These are phyloP conservation scores for Colletotrichum tofieldiae DNA, from an alignment of 2,329 filamentous ascomycete genomes.

Conservation along the genomic window DNA sequence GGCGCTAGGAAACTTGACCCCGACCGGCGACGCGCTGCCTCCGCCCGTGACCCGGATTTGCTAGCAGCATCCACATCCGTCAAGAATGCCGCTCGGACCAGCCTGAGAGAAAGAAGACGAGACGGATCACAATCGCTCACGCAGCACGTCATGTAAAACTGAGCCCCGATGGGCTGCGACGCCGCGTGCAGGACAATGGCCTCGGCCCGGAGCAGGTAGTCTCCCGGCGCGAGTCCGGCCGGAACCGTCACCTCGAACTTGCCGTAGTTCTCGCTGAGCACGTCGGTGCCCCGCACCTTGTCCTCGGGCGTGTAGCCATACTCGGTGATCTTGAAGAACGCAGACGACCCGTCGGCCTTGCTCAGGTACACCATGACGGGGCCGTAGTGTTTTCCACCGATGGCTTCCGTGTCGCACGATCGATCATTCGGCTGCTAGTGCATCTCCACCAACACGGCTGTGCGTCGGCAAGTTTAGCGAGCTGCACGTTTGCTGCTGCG, in stretches of 20 bases:
- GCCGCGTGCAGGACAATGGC: constrained; percentile 61
- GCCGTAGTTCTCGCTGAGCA: constrained; percentile 32
- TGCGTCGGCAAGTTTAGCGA: not conserved
- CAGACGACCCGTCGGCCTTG: constrained; percentile 60
- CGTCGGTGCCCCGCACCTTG: constrained; percentile 20
- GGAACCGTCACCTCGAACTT: constrained; percentile 50
- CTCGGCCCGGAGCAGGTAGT: constrained; percentile 62
- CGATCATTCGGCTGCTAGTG: constrained; percentile 58
- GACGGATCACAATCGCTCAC: constrained; percentile 47
- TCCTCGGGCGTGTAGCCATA: constrained; percentile 49
- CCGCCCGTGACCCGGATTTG: constrained; percentile 48
- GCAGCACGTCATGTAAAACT: constrained; percentile 41
- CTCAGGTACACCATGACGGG: constrained; percentile 64
- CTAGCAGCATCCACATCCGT: not conserved
- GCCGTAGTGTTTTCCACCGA: constrained; percentile 66
- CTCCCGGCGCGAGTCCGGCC: constrained; percentile 56
- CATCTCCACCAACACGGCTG: constrained; percentile 61
- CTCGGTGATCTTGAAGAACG: constrained; percentile 68
- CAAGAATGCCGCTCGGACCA: not conserved
- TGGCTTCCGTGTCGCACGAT: constrained; percentile 62
- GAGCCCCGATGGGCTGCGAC: constrained; percentile 45
- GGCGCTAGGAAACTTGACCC: constrained; percentile 40
- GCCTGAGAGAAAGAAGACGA: constrained; percentile 38
- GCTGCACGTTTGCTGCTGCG: not conserved
- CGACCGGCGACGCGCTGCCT: constrained; percentile 44